Base-by-base conservation (phyloP, 2,329 filamentous ascomycete genomes). In the Penicillium sp. region DNA sequence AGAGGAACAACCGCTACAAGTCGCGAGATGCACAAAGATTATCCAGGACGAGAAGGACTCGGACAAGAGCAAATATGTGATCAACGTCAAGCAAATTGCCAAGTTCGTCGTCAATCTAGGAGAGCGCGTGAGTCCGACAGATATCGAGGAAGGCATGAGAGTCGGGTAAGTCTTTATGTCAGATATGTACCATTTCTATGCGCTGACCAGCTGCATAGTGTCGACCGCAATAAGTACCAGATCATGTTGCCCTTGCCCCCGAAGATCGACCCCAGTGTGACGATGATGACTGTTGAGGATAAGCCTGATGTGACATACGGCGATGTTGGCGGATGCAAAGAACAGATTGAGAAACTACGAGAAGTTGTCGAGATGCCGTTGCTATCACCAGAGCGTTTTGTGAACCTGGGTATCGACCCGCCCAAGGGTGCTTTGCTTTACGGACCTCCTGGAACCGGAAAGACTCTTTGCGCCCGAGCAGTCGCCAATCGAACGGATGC, bases 221-320 rank as follows among this genome's bases (percentile, higher is more conserved):
- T 99, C 69, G 93, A 99, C 73, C 82, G 93, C 50, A 97, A 95
- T 78, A 99, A 99, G 79, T 99, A 99, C 75, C 93, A 99, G 75
- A 99, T 99, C 65, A 84, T 99, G 72, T 80, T 99, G 40, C 93
- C 93, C 30, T 77, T 99, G 46, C 93, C 93, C 36, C 93, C 93
- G 30, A 99, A 97, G 80, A 99, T 99, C 76, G 93, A 99, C 67
- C 92, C 93, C 46, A 95, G 89, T 62, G 93, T 99, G 60, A 99
- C 93, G 33, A 99, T 99, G 93, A 99, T 99, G 93, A 97, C 93
- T 42, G 93, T 99, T 57, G 93, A 99, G 77, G 93, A 99, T 77
- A 99, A 99, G 79, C 93, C 93, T 13, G 93, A 99, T 71, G 93
- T 99, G 54, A 99, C 93, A 55, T 99, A 99, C 64, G 93, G 93